Conservation (phyloP, 75 land plant genomes). For the Adiantum capillusveneris region DNA sequence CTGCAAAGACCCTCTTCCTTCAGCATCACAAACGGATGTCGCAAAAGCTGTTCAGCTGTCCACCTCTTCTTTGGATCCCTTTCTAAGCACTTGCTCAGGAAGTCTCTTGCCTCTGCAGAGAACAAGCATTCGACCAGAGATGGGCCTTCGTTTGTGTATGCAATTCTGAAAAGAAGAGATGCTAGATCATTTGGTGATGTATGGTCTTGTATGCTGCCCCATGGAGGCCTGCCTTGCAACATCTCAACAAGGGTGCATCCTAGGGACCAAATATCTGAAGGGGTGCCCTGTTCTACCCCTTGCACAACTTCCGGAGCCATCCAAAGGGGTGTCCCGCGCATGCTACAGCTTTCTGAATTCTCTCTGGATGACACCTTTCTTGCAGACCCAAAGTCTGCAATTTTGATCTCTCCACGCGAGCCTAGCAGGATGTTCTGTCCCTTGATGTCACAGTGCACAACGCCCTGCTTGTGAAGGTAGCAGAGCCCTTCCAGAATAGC, state of each 20-base stretch:
- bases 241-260: slow-evolving; percentile 76
- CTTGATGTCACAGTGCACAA: slow-evolving; percentile 68
- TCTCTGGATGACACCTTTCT: slow-evolving; percentile 1
- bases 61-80: slow-evolving; percentile 48
- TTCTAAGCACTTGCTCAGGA: slow-evolving; percentile 49
- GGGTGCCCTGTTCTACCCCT: slow-evolving; percentile 31
- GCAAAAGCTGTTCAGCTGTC: slow-evolving; percentile 46
- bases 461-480: slow-evolving; percentile 35
- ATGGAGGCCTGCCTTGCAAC: slow-evolving; percentile 44
- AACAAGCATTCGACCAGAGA: slow-evolving; percentile 16
- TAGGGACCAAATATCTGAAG: slow-evolving; percentile 64
- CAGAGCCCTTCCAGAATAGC: slow-evolving; percentile 31
- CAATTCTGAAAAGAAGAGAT: slow-evolving; percentile 25
- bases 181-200: slow-evolving; percentile 4
- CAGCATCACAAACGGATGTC: slow-evolving; percentile 26
- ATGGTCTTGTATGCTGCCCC: slow-evolving; percentile 19
- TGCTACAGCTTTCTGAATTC: background rate
- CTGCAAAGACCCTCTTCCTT: background rate
- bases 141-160: slow-evolving; percentile 34
- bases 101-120: slow-evolving; percentile 35
- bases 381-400: slow-evolving; percentile 61
- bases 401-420: slow-evolving; percentile 22
- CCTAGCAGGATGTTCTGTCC: slow-evolving; percentile 29
- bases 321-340: slow-evolving; percentile 63
- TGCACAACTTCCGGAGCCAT: slow-evolving; percentile 77